phyloP scores from a whole-genome alignment of 2,329 filamentous ascomycete genomes.

The Neofusicoccum kwambonambiense region DNA sequence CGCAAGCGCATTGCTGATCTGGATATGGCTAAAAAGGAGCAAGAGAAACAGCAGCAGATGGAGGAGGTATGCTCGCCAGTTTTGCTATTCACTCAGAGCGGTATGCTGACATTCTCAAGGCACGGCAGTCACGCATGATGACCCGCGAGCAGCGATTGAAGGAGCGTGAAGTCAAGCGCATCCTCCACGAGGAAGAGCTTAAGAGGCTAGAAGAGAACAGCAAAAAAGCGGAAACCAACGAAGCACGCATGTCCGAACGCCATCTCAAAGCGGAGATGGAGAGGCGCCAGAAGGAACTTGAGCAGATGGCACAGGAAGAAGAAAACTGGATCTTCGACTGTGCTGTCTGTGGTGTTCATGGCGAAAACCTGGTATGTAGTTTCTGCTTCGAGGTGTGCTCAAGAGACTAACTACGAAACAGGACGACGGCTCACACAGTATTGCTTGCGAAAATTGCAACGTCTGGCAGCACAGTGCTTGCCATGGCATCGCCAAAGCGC shows the following conservation, averaged over 20 bases:
- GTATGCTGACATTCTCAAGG: constrained; percentile 44
- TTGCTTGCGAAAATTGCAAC: constrained; percentile 90
- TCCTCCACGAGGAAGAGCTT: constrained; percentile 81
- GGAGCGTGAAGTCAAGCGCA: constrained; percentile 79
- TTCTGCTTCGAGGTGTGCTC: background rate
- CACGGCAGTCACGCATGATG: constrained; percentile 75
- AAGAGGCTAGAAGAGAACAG: constrained; percentile 75
- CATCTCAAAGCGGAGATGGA: constrained; percentile 81
- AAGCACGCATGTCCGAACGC: constrained; percentile 69
- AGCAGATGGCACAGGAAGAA: constrained; percentile 67
- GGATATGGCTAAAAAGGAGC: constrained; percentile 58
- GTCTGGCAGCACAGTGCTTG: constrained; percentile 98
- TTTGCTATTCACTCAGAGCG: background rate
- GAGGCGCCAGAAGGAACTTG: constrained; percentile 72
- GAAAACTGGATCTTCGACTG: constrained; percentile 96
- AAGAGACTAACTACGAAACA: constrained; percentile 32
- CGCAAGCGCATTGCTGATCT: constrained; percentile 65
- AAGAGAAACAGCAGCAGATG: constrained; percentile 62
- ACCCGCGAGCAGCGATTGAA: constrained; percentile 82
- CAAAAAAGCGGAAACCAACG: constrained; percentile 50
- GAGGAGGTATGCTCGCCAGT: constrained; percentile 52
- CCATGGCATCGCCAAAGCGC: constrained; percentile 72
- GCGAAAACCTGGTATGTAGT: constrained; percentile 65
- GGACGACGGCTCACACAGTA: constrained; percentile 91
- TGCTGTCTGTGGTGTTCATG: constrained; percentile 79